phyloP scores from a whole-genome alignment of 345 rosid species.

The Cochlearia excelsa region DNA sequence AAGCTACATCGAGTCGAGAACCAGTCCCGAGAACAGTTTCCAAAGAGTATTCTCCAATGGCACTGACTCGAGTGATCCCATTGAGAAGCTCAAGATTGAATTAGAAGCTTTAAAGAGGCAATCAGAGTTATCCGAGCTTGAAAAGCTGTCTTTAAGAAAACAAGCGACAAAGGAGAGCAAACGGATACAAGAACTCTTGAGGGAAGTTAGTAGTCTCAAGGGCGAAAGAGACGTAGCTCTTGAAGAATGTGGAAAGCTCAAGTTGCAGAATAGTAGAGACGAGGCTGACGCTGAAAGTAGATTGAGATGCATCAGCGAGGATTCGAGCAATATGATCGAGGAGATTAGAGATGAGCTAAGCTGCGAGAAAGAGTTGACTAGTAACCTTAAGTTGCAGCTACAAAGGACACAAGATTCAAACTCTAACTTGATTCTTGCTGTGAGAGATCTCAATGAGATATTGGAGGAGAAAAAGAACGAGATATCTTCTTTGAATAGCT shows the following conservation, averaged over 20 bases:
- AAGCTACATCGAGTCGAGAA: constrained; percentile 59
- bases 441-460: constrained; percentile 71
- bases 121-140: constrained; percentile 72
- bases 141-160: constrained; percentile 75
- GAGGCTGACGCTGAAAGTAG: constrained; percentile 42
- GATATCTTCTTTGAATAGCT: constrained; percentile 42
- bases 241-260: constrained; percentile 47
- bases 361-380: constrained; percentile 62
- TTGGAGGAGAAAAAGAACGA: constrained; percentile 59
- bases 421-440: constrained; percentile 75
- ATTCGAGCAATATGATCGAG: constrained; percentile 47
- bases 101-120: constrained; percentile 57
- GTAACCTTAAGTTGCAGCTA: constrained; percentile 71
- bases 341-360: constrained; percentile 69
- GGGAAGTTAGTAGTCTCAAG: constrained; percentile 48
- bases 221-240: constrained; percentile 61
- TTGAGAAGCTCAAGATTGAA: constrained; percentile 66
- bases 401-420: constrained; percentile 85
- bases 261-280: constrained; percentile 34
- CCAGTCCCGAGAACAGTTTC: constrained; percentile 52
- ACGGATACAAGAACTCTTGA: constrained; percentile 58
- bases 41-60: constrained; percentile 31
- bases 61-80: constrained; percentile 45
- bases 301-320: constrained; percentile 52
- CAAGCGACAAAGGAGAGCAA: constrained; percentile 70